Base-by-base conservation (phyloP, 441 rosid genomes). In the Daphne laureola region DNA sequence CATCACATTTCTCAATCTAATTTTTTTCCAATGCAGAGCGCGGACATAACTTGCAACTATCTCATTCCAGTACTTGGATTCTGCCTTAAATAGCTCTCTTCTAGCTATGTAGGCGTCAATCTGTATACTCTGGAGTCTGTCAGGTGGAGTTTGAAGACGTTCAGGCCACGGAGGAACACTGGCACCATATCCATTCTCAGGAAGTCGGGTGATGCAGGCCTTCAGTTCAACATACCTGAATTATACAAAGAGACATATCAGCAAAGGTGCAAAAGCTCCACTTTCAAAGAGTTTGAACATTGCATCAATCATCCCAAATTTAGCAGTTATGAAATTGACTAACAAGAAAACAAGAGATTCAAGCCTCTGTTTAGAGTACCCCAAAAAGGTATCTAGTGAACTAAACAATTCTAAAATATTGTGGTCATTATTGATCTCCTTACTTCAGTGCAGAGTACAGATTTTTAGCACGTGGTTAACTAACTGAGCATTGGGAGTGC, bases 31-130 rank as follows among this genome's bases (percentile, higher is more conserved):
- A 43, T 73, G 86, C 54, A 86, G 77, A 66, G 67, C 84, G 16
- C 85, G 80, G 23, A 86, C 82, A 67, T 84, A 94, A 67, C 91
- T 68, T 42, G 68, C 72, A 58, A 94, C 73, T 59, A 75, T 90
- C 64, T 84, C 96, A 14, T 58, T 64, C 99, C 99, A 90, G 76
- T 84, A 90, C 65, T 80, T 87, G 36, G 78, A 77, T 73, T 94
- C 99, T 38, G 98, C 99, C 66, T 64, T 83, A 68, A 84, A 86
- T 49, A 87, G 94, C 63, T 94, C 99, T 62, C 77, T 87, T 66
- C 96, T 84, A 58, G 99, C 83, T 59, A 90, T 80, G 74, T 70
- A 77, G 4, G 98, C 87, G 73, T 94, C 99, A 38, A 86, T 67
- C 54, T 78, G 78, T 70, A 90, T 80, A 62, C 86, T 84, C 78